A percentile compares a stretch with the other conserved stretches of the same genome.
These are phyloP conservation scores for Forsythia suspensa DNA, from an alignment of 257 asterid genomes.

Conservation along the genomic window DNA sequence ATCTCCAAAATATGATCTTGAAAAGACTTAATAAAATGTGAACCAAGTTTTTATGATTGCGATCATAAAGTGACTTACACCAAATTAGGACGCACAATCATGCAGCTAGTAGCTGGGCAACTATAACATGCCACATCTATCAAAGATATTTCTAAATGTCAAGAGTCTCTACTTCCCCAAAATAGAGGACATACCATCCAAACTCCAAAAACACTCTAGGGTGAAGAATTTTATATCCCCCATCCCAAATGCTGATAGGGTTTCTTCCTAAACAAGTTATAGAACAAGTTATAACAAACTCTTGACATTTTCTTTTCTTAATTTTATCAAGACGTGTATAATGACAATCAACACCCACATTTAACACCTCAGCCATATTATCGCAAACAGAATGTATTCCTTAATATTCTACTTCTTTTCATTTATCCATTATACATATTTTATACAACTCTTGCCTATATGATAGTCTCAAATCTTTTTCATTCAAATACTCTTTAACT, in stretches of 20 bases:
- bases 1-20: neutral
- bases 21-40: neutral
- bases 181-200: neutral
- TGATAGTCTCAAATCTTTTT: neutral
- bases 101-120: neutral
- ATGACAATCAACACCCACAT: neutral
- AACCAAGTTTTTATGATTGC: neutral
- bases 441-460: neutral
- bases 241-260: neutral
- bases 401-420: neutral
- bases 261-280: neutral
- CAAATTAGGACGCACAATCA: neutral
- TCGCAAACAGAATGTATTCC: neutral
- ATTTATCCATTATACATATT: neutral
- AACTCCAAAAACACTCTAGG: neutral
- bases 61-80: neutral
- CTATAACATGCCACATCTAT: neutral
- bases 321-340: slow-evolving; percentile 1
- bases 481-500: slow-evolving; percentile 1
- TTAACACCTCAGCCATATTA: neutral
- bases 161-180: neutral
- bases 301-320: neutral
- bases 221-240: neutral
- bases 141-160: neutral
- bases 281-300: neutral